These are phyloP conservation scores for Collybiopsis confluens DNA, from an alignment of 768 basidiomycete genomes.

Conservation along the genomic window DNA sequence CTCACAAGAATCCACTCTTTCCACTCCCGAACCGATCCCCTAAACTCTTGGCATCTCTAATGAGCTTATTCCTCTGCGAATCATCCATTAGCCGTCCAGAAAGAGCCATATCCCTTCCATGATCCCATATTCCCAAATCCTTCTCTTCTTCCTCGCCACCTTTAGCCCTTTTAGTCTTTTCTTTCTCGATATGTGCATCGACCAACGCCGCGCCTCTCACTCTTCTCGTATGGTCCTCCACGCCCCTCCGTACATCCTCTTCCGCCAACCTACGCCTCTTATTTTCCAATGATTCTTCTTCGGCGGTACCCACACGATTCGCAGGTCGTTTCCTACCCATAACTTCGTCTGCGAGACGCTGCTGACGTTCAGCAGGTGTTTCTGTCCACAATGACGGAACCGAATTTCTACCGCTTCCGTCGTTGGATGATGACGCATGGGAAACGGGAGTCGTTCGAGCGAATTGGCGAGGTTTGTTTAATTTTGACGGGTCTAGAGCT, in stretches of 20 bases:
- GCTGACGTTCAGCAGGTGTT: conserved; percentile 88
- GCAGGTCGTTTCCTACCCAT: conserved; percentile 84
- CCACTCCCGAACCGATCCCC: conserved; percentile 81
- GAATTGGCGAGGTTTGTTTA: conserved; percentile 73
- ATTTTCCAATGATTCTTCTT: conserved; percentile 36
- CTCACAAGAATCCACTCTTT: conserved; percentile 58
- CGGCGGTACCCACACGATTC: conserved; percentile 37
- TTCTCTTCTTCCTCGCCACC: conserved; percentile 28
- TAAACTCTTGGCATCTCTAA: conserved; percentile 77
- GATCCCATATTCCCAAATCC: conserved; percentile 80
- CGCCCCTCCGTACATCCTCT: conserved; percentile 60
- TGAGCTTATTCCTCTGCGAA: conserved; percentile 65
- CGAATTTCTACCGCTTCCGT: too few species aligned
- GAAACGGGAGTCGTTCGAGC: conserved; percentile 51
- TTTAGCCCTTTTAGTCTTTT: not conserved
- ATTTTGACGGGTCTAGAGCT: conserved; percentile 86
- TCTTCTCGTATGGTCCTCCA: conserved; percentile 74
- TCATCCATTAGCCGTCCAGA: conserved; percentile 91
- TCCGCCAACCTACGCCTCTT: conserved; percentile 65
- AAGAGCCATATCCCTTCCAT: conserved; percentile 82
- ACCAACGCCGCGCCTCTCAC: conserved; percentile 53
- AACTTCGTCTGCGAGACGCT: conserved; percentile 90
- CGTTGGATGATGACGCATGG: conserved; percentile 38
- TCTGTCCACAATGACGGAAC: conserved; percentile 83
- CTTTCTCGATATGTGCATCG: conserved; percentile 39